phyloP scores from a whole-genome alignment of 1,139 yeast genomes.

The Debaryomycetaceae sp. region DNA sequence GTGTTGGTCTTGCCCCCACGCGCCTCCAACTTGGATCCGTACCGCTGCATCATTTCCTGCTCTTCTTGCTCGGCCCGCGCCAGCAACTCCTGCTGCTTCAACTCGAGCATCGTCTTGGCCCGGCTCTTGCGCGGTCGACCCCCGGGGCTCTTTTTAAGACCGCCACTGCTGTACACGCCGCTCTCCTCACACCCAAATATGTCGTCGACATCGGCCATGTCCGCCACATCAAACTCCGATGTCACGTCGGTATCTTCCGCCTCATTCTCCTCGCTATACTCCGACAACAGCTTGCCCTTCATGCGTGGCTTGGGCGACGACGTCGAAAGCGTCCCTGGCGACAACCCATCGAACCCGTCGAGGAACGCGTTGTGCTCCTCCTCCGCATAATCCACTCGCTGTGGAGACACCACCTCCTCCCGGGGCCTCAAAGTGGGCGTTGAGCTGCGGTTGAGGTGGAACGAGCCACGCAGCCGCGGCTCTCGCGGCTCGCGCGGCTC shows the following conservation, averaged over 20 bases:
- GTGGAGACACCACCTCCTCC: slow-evolving; percentile 3
- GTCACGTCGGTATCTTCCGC: slow-evolving; percentile 38
- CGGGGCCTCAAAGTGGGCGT: slow-evolving; percentile 9
- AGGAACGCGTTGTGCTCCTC: slow-evolving; percentile 8
- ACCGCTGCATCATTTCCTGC: slow-evolving; percentile 21
- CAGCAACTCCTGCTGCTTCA: slow-evolving; percentile 25
- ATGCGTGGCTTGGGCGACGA: slow-evolving; percentile 19
- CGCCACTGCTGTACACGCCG: slow-evolving; percentile 24
- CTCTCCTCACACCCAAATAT: slow-evolving; percentile 37
- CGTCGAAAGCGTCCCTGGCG: slow-evolving; percentile 21
- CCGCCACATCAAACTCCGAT: slow-evolving; percentile 37
- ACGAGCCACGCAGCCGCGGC: neutral
- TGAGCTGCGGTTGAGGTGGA: slow-evolving; percentile 4
- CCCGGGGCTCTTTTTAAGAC: neutral
- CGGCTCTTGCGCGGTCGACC: slow-evolving; percentile 5
- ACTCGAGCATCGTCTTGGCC: slow-evolving; percentile 7
- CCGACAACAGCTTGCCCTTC: slow-evolving; percentile 21
- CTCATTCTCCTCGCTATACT: slow-evolving; percentile 29
- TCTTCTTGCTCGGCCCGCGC: slow-evolving; percentile 36
- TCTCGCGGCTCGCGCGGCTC: neutral
- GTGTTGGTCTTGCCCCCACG: slow-evolving; percentile 21
- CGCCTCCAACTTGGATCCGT: slow-evolving; percentile 8
- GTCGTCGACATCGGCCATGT: slow-evolving; percentile 38
- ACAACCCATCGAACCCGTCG: slow-evolving; percentile 9
- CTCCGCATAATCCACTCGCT: neutral